Conservation (phyloP, 2,329 filamentous ascomycete species). For the Aspergillus oerlinghausenensis region DNA sequence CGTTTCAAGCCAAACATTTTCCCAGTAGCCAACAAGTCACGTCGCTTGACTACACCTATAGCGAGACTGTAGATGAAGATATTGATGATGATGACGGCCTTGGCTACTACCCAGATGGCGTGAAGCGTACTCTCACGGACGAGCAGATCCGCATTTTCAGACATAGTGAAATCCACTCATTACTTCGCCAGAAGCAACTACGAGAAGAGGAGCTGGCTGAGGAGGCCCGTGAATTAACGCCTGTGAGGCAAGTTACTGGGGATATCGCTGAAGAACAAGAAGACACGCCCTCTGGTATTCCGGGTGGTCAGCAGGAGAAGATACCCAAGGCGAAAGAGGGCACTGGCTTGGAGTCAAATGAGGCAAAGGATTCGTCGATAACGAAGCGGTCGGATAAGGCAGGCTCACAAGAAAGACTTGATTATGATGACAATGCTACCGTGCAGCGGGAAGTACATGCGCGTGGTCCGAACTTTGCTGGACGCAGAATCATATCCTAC, state of each 20-base stretch:
- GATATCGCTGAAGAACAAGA: neutral
- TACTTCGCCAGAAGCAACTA: slow-evolving; percentile 53
- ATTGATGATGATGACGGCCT: slow-evolving; percentile 53
- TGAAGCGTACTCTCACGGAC: slow-evolving; percentile 84
- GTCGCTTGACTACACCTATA: neutral
- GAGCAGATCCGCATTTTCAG: slow-evolving; percentile 87
- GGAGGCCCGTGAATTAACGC: slow-evolving; percentile 10
- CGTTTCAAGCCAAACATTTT: slow-evolving; percentile 61
- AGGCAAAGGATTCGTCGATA: neutral
- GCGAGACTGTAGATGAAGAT: slow-evolving; percentile 7
- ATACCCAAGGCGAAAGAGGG: slow-evolving; percentile 1
- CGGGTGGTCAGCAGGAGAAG: neutral
- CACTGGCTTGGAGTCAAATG: slow-evolving; percentile 17
- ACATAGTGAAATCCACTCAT: slow-evolving; percentile 74
- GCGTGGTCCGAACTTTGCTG: slow-evolving; percentile 13
- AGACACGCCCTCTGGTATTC: neutral
- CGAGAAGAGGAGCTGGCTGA: slow-evolving; percentile 26
- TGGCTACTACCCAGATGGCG: slow-evolving; percentile 81
- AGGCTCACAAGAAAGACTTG: slow-evolving; percentile 7
- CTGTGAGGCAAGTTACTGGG: neutral
- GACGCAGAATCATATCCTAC: slow-evolving; percentile 34
- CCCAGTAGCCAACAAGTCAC: slow-evolving; percentile 10
- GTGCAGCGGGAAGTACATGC: neutral
- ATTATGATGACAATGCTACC: slow-evolving; percentile 37
- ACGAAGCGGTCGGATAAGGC: neutral